These are phyloP conservation scores for Hypoxylon sp. DNA, from an alignment of 2,329 filamentous ascomycete genomes.

Conservation along the genomic window DNA sequence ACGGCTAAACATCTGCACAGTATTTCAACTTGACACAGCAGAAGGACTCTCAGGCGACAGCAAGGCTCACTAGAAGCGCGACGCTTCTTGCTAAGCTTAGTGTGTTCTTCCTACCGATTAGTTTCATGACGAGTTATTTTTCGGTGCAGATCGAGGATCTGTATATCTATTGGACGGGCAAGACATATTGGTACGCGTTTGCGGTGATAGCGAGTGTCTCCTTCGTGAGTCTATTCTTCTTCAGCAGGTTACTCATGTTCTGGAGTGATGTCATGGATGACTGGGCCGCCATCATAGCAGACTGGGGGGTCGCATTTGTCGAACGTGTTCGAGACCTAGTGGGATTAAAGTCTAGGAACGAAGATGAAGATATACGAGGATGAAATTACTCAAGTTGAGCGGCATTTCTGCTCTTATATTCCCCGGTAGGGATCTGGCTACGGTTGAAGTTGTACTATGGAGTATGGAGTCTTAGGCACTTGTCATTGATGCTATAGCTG, in stretches of 20 bases:
- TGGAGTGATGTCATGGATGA: slow-evolving; percentile 63
- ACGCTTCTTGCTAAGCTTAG: slow-evolving; percentile 81
- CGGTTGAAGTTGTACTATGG: slow-evolving; percentile 1
- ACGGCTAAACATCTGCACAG: slow-evolving; percentile 56
- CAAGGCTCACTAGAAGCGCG: slow-evolving; percentile 79
- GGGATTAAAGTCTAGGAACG: slow-evolving; percentile 39
- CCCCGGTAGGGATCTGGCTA: background rate
- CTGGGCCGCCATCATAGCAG: slow-evolving; percentile 50
- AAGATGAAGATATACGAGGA: slow-evolving; percentile 26
- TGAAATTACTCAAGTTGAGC: background rate
- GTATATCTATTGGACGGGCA: slow-evolving; percentile 69
- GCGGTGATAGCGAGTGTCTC: slow-evolving; percentile 73
- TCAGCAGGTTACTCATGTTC: slow-evolving; percentile 63
- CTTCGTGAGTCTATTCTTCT: slow-evolving; percentile 70
- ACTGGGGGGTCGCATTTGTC: slow-evolving; percentile 35
- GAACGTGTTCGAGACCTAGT: slow-evolving; percentile 13
- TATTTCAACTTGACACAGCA: slow-evolving; percentile 85
- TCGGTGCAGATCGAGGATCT: slow-evolving; percentile 74
- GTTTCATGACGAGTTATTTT: slow-evolving; percentile 82
- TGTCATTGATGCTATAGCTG: background rate
- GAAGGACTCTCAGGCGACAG: slow-evolving; percentile 80
- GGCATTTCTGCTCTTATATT: background rate
- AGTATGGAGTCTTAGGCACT: background rate
- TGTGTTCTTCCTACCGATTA: slow-evolving; percentile 82
- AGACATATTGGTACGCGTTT: slow-evolving; percentile 79